Evolutionary conservation across 139 green algal species (phyloP), one percentile per base, ranked within the genome.

Genomic region (Bryopsis sp.): DNA sequence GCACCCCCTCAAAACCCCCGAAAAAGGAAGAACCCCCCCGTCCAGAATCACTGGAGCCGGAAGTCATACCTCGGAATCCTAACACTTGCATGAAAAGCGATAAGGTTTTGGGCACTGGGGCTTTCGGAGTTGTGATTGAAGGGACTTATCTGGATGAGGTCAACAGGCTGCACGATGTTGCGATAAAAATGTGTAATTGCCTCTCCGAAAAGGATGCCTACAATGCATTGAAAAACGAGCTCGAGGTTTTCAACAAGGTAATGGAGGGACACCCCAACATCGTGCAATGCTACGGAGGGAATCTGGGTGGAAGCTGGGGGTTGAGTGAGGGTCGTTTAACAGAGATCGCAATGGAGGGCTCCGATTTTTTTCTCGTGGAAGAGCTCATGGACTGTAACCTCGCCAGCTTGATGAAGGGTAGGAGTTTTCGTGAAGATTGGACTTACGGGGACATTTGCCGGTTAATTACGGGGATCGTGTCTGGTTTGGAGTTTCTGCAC

Each of bases 321-420:
- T n/a, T n/a, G n/a, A n/a, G n/a, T n/a, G n/a, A n/a, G n/a, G n/a
- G n/a, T n/a, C n/a, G n/a, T n/a, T n/a, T n/a, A n/a, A n/a, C n/a
- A n/a, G n/a, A n/a, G n/a, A n/a, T 4, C 31, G 8, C 58, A 5
- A n/a, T 39, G 29, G 29, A 39, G 4, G 58, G 43, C 24, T 46
- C 58, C 5, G 31, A 33, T 7, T 65, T 26, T 26, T 65, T 47
- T 36, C n/a, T 69, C 37, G 37, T 57, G 5, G 37, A 58, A 36
- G 62, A 69, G 37, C 39, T 50, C 19, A 69, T 69, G 62, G 62
- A 29, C 35, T 57, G 11, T 19, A 37, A 69, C 26, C 62, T 69
- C 8, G 62, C 5, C 11, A 54, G 7, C 15, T 35, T 35, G 7
- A 32, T 69, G 7, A 54, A 54, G 5, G 37, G 15, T 35, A 6